Conservation (phyloP, 495 filamentous ascomycete species). For the Penicillium fimorum region DNA sequence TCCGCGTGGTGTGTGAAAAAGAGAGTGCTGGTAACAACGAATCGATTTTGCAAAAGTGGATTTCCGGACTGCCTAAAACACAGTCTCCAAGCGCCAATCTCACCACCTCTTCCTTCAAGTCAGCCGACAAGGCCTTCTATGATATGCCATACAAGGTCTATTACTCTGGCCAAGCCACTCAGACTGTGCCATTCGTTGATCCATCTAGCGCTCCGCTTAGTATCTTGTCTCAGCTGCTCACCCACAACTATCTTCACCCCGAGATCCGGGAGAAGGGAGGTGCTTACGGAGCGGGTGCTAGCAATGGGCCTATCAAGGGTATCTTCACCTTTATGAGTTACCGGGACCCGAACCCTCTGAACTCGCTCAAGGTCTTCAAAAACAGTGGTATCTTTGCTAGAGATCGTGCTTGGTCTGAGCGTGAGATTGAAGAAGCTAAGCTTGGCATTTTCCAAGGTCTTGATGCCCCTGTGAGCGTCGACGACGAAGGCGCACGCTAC, state of each 20-base stretch:
- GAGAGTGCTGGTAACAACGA: slow-evolving; percentile 71
- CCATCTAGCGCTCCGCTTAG: slow-evolving; percentile 72
- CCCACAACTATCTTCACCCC: slow-evolving; percentile 94
- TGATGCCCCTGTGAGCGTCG: slow-evolving; percentile 89
- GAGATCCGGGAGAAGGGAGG: slow-evolving; percentile 98
- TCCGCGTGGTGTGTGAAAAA: slow-evolving; percentile 80
- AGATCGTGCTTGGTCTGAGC: slow-evolving; percentile 78
- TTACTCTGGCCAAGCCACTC: slow-evolving; percentile 76
- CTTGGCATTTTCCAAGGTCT: slow-evolving; percentile 91
- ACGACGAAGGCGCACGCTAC: slow-evolving; percentile 76
- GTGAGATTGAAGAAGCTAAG: slow-evolving; percentile 93
- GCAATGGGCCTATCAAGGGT: slow-evolving; percentile 72
- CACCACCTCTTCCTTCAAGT: slow-evolving; percentile 32
- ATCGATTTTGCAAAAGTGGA: slow-evolving; percentile 66
- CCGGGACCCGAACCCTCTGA: slow-evolving; percentile 92
- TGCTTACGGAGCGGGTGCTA: slow-evolving; percentile 91
- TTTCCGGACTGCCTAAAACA: slow-evolving; percentile 55
- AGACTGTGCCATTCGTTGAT: slow-evolving; percentile 83
- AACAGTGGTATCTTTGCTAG: slow-evolving; percentile 81
- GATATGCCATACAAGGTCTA: slow-evolving; percentile 96
- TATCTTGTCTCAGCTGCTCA: slow-evolving; percentile 89
- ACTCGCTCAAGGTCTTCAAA: slow-evolving; percentile 80
- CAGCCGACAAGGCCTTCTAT: slow-evolving; percentile 75
- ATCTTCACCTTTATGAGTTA: slow-evolving; percentile 95
- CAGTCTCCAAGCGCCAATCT: slow-evolving; percentile 36